Conservation (phyloP, 805 yeast species). For the Candida corydali region DNA sequence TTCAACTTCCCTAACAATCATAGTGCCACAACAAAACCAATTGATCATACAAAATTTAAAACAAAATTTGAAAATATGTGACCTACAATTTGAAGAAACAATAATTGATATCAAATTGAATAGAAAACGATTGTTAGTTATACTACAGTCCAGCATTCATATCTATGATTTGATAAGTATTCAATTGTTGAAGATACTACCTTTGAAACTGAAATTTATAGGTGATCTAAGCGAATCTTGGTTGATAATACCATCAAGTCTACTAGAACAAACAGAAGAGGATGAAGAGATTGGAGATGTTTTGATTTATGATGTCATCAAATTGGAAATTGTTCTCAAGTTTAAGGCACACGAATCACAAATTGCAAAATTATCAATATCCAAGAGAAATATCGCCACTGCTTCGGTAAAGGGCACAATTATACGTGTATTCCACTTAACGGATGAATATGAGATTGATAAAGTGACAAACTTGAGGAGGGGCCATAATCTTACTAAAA, state of each 20-base stretch:
- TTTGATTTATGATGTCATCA: constrained; percentile 36
- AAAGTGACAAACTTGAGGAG: constrained; percentile 34
- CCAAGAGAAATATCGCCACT: constrained; percentile 32
- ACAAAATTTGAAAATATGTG: constrained; percentile 63
- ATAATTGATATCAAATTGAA: constrained; percentile 74
- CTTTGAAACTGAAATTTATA: constrained; percentile 20
- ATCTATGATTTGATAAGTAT: constrained; percentile 89
- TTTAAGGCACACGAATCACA: constrained; percentile 39
- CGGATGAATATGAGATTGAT: constrained; percentile 13
- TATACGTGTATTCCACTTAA: constrained; percentile 29
- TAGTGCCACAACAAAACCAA: constrained; percentile 22
- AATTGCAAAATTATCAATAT: constrained; percentile 27
- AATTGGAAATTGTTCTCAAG: constrained; percentile 25
- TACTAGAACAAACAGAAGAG: constrained; percentile 23
- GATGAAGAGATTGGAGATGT: constrained; percentile 34
- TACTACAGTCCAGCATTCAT: constrained; percentile 67
- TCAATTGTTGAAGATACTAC: constrained; percentile 54
- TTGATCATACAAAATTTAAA: constrained; percentile 38
- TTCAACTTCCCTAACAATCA: constrained; percentile 38
- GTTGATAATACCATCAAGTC: constrained; percentile 31
- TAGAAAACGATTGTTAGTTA: constrained; percentile 74
- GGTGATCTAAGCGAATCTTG: constrained; percentile 34
- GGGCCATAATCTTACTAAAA: constrained; percentile 35
- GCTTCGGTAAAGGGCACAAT: constrained; percentile 43
- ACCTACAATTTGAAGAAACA: constrained; percentile 76